Conservation (phyloP, 163 green algal species). For the Volvox carteri region DNA sequence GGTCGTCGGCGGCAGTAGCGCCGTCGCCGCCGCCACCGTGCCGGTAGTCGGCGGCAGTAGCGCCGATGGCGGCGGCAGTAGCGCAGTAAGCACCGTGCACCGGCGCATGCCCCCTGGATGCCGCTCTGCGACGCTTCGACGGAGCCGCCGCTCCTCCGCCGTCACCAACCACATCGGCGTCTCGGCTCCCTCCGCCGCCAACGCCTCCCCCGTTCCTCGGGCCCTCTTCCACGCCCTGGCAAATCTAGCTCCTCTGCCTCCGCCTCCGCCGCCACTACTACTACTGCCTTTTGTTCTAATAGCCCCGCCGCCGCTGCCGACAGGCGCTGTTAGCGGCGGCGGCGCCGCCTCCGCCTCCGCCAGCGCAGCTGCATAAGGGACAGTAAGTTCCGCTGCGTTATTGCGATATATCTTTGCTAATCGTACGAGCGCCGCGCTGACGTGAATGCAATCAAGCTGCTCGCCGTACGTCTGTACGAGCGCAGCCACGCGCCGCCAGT, state of each 20-base stretch:
- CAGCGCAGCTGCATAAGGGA: not conserved
- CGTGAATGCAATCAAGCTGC: slow-evolving; percentile 55
- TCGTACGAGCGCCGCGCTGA: slow-evolving; percentile 59
- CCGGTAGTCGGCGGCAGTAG: no score
- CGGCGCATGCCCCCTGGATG: not conserved
- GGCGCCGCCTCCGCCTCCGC: not conserved
- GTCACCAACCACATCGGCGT: not conserved
- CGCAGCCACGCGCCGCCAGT: slow-evolving; percentile 47
- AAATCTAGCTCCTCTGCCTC: not conserved
- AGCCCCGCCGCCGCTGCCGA: not conserved
- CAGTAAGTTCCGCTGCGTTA: not conserved
- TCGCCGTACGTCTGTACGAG: slow-evolving; percentile 25
- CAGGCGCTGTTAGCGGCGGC: not conserved
- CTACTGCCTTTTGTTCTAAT: not conserved
- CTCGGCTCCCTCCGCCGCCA: not conserved
- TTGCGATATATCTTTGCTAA: slow-evolving; percentile 52
- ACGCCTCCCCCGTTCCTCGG: not conserved
- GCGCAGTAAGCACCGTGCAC: not conserved
- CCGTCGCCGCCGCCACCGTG: no score
- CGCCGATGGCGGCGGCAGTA: not conserved
- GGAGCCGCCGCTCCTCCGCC: slow-evolving; percentile 6
- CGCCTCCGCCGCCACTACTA: not conserved
- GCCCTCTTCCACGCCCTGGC: not conserved
- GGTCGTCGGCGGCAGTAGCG: no score
- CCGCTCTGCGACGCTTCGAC: not conserved